These are phyloP conservation scores for Colletotrichum gloeosporioides DNA, from an alignment of 2,329 filamentous ascomycete species.

Conservation along the genomic window DNA sequence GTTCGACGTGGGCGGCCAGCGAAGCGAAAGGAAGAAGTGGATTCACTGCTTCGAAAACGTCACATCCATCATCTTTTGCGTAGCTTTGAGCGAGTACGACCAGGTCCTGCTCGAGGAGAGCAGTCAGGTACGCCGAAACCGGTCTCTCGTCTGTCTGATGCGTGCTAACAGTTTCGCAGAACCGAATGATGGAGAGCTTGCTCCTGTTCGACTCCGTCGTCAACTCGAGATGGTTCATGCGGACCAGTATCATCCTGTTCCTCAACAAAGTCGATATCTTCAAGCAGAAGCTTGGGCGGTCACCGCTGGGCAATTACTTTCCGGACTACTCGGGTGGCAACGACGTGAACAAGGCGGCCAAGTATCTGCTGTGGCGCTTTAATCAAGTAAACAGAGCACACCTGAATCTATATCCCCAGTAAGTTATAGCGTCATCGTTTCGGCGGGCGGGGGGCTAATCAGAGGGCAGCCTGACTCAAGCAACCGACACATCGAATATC, in stretches of 20 bases:
- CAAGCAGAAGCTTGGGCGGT: slow-evolving; percentile 89
- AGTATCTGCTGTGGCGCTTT: slow-evolving; percentile 97
- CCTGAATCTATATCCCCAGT: slow-evolving; percentile 97
- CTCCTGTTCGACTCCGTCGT: slow-evolving; percentile 98
- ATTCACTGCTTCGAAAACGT: slow-evolving; percentile 99
- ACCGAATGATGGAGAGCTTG: slow-evolving; percentile 99
- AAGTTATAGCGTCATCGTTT: slow-evolving; percentile 49
- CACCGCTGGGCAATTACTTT: slow-evolving; percentile 93
- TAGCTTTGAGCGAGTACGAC: slow-evolving; percentile 97
- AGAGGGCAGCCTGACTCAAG: slow-evolving; percentile 83
- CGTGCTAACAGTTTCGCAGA: slow-evolving; percentile 58
- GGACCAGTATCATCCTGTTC: slow-evolving; percentile 98
- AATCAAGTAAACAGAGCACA: slow-evolving; percentile 98
- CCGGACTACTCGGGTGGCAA: slow-evolving; percentile 97
- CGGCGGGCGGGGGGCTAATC: not conserved
- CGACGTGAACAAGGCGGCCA: slow-evolving; percentile 96
- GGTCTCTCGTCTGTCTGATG: not conserved
- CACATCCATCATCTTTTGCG: slow-evolving; percentile 99
- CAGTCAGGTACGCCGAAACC: slow-evolving; percentile 74
- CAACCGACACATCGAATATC: slow-evolving; percentile 98
- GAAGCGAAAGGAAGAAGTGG: slow-evolving; percentile 99
- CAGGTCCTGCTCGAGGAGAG: slow-evolving; percentile 96
- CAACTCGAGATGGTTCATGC: slow-evolving; percentile 99
- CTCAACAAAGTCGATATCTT: slow-evolving; percentile 99
- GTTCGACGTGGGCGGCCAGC: slow-evolving; percentile 98